A percentile compares a stretch with the other conserved stretches of the same genome.
Conservation (phyloP, 257 asterid genomes). For the Plantago ovata region DNA sequence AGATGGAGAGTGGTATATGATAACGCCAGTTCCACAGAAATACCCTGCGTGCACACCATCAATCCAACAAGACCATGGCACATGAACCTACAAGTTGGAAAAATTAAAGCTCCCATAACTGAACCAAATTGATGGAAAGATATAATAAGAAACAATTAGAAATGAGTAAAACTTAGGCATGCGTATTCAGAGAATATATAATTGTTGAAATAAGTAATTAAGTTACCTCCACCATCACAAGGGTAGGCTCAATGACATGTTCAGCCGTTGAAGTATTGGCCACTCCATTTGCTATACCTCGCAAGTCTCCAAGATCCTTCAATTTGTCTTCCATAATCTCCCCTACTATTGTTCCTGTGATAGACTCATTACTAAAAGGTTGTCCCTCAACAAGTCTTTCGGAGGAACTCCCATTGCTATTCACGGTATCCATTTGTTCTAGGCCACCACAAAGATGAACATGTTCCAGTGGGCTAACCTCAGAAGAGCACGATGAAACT, state of each 20-base stretch:
- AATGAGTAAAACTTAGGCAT: constrained; percentile 1
- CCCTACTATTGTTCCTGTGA: no score
- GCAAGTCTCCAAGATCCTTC: no score
- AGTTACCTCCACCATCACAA: constrained; percentile 93
- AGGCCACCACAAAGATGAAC: constrained; percentile 45
- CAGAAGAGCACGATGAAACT: constrained; percentile 41
- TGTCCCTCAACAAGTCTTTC: not conserved
- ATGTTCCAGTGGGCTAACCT: constrained; percentile 54
- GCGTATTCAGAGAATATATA: no score
- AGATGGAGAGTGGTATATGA: constrained; percentile 73
- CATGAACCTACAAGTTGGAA: constrained; percentile 71
- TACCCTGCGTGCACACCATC: constrained; percentile 97
- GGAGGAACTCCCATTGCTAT: no score
- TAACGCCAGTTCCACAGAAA: constrained; percentile 91
- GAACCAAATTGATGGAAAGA: constrained; percentile 13
- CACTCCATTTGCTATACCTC: no score
- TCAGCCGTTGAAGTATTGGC: no score
- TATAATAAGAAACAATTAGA: no score
- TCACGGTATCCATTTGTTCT: constrained; percentile 44
- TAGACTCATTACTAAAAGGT: no score
- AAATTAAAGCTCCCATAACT: not conserved
- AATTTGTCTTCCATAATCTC: no score
- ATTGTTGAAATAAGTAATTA: not conserved
- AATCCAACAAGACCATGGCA: constrained; percentile 95
- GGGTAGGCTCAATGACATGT: constrained; percentile 22